These are phyloP conservation scores for Mucor saturninus DNA, from an alignment of 371 early-diverging fungal species.

Conservation along the genomic window DNA sequence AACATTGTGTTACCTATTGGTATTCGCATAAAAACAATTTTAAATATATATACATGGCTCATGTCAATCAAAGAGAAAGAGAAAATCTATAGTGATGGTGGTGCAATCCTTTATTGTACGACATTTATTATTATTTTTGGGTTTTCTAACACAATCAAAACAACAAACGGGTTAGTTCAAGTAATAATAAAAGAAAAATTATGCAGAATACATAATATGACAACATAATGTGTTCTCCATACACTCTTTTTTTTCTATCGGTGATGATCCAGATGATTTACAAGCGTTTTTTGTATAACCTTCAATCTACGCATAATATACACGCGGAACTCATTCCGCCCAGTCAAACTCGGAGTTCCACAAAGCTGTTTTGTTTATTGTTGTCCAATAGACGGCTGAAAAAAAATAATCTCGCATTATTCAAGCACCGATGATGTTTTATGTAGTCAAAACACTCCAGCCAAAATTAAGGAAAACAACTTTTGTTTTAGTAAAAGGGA, in stretches of 20 bases:
- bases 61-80: neutral
- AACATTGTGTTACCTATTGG: neutral
- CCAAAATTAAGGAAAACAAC: no score
- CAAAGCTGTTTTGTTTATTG: neutral
- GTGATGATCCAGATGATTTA: conserved; percentile 1
- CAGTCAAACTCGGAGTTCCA: conserved; percentile 2
- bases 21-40: neutral
- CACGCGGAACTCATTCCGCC: conserved; percentile 1
- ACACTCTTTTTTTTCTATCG: neutral
- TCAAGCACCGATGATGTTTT: neutral
- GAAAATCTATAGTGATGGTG: neutral
- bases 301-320: neutral
- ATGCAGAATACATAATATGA: conserved; percentile 3
- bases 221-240: conserved; percentile 3
- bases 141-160: neutral
- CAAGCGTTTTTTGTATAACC: neutral
- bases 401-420: neutral
- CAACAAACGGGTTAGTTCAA: neutral
- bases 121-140: neutral
- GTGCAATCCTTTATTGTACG: neutral
- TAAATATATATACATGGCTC: neutral
- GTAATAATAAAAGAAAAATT: neutral
- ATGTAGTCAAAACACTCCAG: neutral
- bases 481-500: no score
- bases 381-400: neutral